These are phyloP conservation scores for Candida schatavii DNA, from an alignment of 805 yeast genomes.

Conservation along the genomic window DNA sequence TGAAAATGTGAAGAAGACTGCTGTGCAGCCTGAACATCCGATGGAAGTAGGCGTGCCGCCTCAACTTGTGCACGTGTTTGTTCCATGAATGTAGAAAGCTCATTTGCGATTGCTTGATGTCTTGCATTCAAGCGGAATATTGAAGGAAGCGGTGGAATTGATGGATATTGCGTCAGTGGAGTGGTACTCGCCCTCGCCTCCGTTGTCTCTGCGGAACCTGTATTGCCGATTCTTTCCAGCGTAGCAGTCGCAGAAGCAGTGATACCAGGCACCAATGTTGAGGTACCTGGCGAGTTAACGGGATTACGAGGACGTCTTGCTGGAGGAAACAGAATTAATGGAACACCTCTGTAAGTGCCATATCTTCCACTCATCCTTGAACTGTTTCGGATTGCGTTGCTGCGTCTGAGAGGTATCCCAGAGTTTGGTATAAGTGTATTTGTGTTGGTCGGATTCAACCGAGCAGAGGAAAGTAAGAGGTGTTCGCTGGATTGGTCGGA, in stretches of 20 bases:
- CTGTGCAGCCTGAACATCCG: neutral
- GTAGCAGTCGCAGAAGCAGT: too few species aligned
- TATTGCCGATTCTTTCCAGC: too few species aligned
- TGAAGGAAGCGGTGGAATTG: neutral
- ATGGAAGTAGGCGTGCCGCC: neutral
- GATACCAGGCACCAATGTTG: too few species aligned
- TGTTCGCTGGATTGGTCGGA: slow-evolving; percentile 18
- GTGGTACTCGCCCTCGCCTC: too few species aligned
- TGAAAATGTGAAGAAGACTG: neutral
- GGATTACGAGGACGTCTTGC: too few species aligned
- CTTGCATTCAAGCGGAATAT: neutral
- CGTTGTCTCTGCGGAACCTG: too few species aligned
- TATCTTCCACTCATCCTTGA: neutral
- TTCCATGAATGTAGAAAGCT: too few species aligned
- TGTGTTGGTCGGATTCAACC: slow-evolving; percentile 21
- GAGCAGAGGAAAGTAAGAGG: slow-evolving; percentile 25
- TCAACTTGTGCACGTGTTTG: too few species aligned
- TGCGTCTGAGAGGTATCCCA: slow-evolving; percentile 1
- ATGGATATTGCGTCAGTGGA: too few species aligned
- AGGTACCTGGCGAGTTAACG: too few species aligned
- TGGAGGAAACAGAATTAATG: neutral
- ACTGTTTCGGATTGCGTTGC: slow-evolving; percentile 3
- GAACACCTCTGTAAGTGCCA: slow-evolving; percentile 20
- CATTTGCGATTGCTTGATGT: neutral
- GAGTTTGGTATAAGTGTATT: slow-evolving; percentile 14